Percentiles rank a stretch among this genome's conserved stretches.
Conservation (phyloP, 306 rosid genomes). For the Trifolium repens region DNA sequence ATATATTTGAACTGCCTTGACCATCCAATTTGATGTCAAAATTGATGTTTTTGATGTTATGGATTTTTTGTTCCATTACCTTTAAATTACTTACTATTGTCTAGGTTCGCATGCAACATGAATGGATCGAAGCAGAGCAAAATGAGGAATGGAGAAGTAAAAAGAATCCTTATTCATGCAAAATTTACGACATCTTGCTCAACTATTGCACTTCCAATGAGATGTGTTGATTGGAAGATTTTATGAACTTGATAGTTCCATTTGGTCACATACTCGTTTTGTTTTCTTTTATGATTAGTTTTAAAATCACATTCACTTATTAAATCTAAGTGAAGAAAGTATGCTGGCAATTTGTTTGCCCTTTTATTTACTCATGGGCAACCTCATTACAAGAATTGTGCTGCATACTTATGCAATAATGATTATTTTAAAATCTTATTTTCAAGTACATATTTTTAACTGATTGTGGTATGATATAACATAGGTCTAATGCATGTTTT, state of each 20-base stretch:
- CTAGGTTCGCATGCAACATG: conserved; percentile 33
- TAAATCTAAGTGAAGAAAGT: conserved; percentile 34
- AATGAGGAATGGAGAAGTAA: conserved; percentile 42
- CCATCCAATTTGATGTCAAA: not conserved
- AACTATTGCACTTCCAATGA: conserved; percentile 45
- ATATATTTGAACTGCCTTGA: not conserved
- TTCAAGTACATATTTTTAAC: not conserved
- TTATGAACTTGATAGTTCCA: conserved; percentile 44
- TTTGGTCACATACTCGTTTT: conserved; percentile 41
- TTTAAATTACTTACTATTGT: conserved; percentile 21
- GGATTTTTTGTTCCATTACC: not conserved
- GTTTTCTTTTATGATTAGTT: conserved; percentile 30
- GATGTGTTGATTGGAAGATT: conserved; percentile 48
- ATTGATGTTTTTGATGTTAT: conserved; percentile 8
- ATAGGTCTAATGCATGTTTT: not conserved
- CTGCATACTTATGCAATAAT: conserved; percentile 27
- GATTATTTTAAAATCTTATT: not conserved
- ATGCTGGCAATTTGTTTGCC: conserved; percentile 36
- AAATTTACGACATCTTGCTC: conserved; percentile 49
- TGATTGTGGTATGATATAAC: conserved; percentile 7
- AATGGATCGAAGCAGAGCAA: conserved; percentile 36
- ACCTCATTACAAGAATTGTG: conserved; percentile 37
- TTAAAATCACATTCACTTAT: conserved; percentile 24
- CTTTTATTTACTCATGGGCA: conserved; percentile 37
- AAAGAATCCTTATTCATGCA: conserved; percentile 37